Conservation (phyloP, 805 yeast species). For the Hanseniaspora hatyaiensis region DNA sequence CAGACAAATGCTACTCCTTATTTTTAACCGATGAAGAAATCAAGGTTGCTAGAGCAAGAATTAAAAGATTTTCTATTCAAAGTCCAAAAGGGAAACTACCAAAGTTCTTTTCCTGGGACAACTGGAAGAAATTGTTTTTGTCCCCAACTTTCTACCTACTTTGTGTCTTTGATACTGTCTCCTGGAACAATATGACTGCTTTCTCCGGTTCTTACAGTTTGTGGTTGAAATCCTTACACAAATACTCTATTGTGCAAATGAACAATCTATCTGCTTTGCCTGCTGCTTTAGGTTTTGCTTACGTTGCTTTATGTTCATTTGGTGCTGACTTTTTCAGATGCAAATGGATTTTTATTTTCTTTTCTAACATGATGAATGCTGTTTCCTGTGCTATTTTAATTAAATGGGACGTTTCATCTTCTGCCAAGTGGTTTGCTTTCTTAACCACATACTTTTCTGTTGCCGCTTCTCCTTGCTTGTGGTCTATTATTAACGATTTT, state of each 20-base stretch:
- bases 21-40: conserved; percentile 50
- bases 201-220: conserved; percentile 46
- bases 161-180: conserved; percentile 43
- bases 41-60: conserved; percentile 37
- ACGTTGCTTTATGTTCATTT: conserved; percentile 35
- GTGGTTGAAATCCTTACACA: conserved; percentile 46
- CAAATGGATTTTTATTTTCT: conserved; percentile 43
- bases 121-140: conserved; percentile 43
- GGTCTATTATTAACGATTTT: conserved; percentile 48
- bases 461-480: conserved; percentile 51
- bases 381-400: conserved; percentile 45
- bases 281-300: conserved; percentile 48
- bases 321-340: conserved; percentile 42
- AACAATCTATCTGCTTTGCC: conserved; percentile 45
- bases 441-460: conserved; percentile 49
- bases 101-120: conserved; percentile 31
- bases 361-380: conserved; percentile 43
- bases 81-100: conserved; percentile 26
- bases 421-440: conserved; percentile 58
- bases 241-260: conserved; percentile 35
- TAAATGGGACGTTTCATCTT: conserved; percentile 45
- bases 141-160: conserved; percentile 49
- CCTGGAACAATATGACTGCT: conserved; percentile 53
- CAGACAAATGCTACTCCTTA: conserved; percentile 45
- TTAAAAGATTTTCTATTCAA: conserved; percentile 30